These are phyloP conservation scores for Diaporthe vexans DNA, from an alignment of 2,329 filamentous ascomycete genomes.

Conservation along the genomic window DNA sequence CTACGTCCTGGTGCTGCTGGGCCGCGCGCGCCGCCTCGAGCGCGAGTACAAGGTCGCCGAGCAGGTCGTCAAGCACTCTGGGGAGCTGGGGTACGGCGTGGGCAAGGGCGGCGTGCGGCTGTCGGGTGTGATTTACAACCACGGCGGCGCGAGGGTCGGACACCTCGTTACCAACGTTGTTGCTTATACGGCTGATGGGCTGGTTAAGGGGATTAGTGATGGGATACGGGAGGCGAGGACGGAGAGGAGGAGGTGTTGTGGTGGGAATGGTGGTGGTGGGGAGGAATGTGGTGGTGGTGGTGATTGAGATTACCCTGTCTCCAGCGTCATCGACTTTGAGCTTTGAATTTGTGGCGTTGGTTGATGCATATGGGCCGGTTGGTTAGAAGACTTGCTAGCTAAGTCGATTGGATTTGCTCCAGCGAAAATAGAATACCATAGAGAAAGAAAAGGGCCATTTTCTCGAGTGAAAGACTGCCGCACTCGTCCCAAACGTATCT, in stretches of 20 bases:
- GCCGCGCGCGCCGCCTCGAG: slow-evolving; percentile 72
- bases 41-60: slow-evolving; percentile 75
- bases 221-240: slow-evolving; percentile 67
- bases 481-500: too few relatives aligned
- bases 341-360: neutral
- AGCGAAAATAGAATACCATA: neutral
- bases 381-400: neutral
- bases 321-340: neutral
- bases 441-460: neutral
- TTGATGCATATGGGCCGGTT: neutral
- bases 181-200: slow-evolving; percentile 73
- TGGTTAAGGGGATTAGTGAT: slow-evolving; percentile 55
- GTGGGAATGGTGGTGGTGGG: neutral
- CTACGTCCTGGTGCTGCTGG: slow-evolving; percentile 68
- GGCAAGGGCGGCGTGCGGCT: slow-evolving; percentile 66
- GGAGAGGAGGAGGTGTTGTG: slow-evolving; percentile 53
- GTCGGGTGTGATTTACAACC: slow-evolving; percentile 67
- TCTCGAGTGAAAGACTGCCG: neutral
- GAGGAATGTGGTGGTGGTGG: neutral
- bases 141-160: slow-evolving; percentile 76
- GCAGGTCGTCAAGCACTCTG: slow-evolving; percentile 64
- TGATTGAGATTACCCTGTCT: neutral
- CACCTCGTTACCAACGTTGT: slow-evolving; percentile 68
- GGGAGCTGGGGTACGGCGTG: slow-evolving; percentile 66
- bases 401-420: neutral